Conservation (phyloP, 768 basidiomycete species). For the Tremella mesenterica region DNA sequence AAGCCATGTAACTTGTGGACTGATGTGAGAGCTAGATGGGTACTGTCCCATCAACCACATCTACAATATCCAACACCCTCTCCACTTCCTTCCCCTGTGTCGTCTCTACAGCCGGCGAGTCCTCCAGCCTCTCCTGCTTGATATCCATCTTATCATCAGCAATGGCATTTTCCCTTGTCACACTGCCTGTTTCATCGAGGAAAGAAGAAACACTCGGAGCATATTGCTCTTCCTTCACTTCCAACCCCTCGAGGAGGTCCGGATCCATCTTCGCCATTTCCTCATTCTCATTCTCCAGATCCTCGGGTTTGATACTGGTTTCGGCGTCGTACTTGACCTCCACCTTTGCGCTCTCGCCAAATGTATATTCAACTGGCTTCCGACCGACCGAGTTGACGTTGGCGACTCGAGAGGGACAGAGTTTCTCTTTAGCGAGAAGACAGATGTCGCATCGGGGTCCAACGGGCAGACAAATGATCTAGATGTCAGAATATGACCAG, state of each 20-base stretch:
- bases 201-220: no score
- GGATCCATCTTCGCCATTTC: not conserved
- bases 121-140: no score
- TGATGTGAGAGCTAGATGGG: no score
- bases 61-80: not conserved
- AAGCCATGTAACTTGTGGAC: no score
- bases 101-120: no score
- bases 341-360: conserved; percentile 17
- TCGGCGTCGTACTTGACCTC: conserved; percentile 17
- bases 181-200: no score
- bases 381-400: conserved; percentile 34
- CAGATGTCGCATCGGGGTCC: conserved; percentile 44
- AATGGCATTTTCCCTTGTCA: no score
- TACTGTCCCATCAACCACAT: not conserved
- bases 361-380: conserved; percentile 37
- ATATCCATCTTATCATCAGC: no score
- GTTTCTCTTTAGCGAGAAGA: conserved; percentile 27
- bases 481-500: not conserved
- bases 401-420: conserved; percentile 33
- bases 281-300: not conserved
- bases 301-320: conserved; percentile 1
- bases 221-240: conserved; percentile 2
- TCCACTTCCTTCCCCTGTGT: not conserved
- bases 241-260: not conserved
- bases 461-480: conserved; percentile 38